These are phyloP conservation scores for sweet orange (Citrus sinensis) DNA, from an alignment of 345 rosid genomes.

Conservation along the genomic window DNA sequence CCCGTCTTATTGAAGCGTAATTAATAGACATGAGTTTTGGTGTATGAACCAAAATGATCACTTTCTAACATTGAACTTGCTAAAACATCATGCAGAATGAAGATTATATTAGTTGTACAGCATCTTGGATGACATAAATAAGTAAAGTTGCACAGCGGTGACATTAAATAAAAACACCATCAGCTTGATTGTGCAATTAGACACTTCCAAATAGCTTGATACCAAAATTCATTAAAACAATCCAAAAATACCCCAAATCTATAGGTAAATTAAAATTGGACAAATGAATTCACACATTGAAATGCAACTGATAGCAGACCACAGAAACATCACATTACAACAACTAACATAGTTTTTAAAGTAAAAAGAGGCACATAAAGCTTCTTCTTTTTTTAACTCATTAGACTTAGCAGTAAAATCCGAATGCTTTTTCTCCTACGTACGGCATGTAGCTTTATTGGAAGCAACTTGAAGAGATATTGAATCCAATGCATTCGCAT, in stretches of 20 bases:
- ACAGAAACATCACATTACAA: background rate
- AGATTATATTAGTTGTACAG: background rate
- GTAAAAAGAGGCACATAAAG: background rate
- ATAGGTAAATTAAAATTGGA: background rate
- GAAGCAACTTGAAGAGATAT: background rate
- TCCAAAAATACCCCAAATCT: background rate
- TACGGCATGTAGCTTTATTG: background rate
- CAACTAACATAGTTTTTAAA: background rate
- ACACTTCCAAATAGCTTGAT: background rate
- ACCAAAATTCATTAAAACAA: background rate
- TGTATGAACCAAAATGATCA: background rate
- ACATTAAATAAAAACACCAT: background rate
- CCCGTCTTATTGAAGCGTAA: background rate
- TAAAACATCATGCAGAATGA: background rate
- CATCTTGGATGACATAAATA: background rate
- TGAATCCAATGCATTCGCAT: background rate
- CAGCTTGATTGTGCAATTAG: background rate
- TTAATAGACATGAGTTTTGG: background rate
- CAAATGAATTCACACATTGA: background rate
- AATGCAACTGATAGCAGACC: background rate
- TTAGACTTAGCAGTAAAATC: background rate
- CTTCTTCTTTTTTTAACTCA: background rate
- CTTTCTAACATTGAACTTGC: background rate
- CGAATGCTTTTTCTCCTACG: background rate
- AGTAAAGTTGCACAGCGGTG: background rate